These are phyloP conservation scores for bread wheat (Triticum aestivum) DNA, from an alignment of 176 grass and related monocot genomes.

Conservation along the genomic window IWGSC_CS_RefSeq_v2.1 NC_057808.1:77871933-77872432, in stretches of 20 bases:
- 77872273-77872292: slow-evolving; percentile 8
- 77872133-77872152: background rate
- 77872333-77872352: background rate
- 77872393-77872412: background rate
- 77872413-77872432: background rate
- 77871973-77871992: background rate
- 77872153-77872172: background rate
- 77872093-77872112: background rate
- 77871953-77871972: background rate
- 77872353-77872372: slow-evolving; percentile 28
- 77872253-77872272: slow-evolving; percentile 20
- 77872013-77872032: background rate
- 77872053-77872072: background rate
- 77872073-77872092: background rate
- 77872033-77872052: background rate
- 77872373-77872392: background rate
- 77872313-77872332: slow-evolving; percentile 20
- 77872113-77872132: slow-evolving; percentile 12
- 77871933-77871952: background rate
- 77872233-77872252: background rate
- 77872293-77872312: slow-evolving; percentile 37
- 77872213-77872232: slow-evolving; percentile 26
- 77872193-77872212: background rate
- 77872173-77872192: background rate
- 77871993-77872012: background rate